Evolutionary conservation across 1,139 yeast genomes (phyloP), one percentile per base, ranked within the genome.

Genomic region (Hemisphaericaspora subhashii): DNA sequence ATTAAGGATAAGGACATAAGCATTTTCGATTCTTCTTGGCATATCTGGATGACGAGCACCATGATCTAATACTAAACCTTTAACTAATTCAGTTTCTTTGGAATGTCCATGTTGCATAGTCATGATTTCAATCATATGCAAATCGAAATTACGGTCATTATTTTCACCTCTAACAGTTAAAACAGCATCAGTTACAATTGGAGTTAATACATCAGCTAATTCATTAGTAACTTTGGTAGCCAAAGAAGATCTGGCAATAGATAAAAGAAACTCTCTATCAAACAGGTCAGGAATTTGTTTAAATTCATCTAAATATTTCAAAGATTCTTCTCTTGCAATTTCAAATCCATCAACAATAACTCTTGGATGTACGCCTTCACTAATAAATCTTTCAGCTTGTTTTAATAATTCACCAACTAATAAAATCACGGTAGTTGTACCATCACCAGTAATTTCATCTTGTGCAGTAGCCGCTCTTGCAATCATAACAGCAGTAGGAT

Each of bases 1-100:
- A 61, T 94, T 94, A 54, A 94, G 74, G 37, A 88, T 94, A 57
- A 94, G 74, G 32, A 94, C 81, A 55, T 79, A 73, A 1, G 97
- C 96, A 62, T 92, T 87, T 50, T 79, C 79, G 16, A 92, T 84
- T 41, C 82, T 68, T 53, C 82, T 86, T 42, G 98, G 98, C 99
- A 94, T 94, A 63, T 92, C 98, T 31, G 99, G 99, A 69, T 94
- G 98, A 60, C 99, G 81, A 12, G 97, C 97, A 46, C 99, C 99
- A 60, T 94, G 99, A 60, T 94, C 99, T 51, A 94, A 75, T 28
- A 92, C 98, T 51, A 94, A 77, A 32, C 99, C 99, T 53, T 78
- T 82, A 48, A 94, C 73, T 48, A 94, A 79, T 53, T 78, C 77
- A 15, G 98, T 90, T 43, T 90, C 95, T 46, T 81, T 78, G 33